phyloP scores from a whole-genome alignment of 441 rosid species.

The Adansonia madagascariensis region DNA sequence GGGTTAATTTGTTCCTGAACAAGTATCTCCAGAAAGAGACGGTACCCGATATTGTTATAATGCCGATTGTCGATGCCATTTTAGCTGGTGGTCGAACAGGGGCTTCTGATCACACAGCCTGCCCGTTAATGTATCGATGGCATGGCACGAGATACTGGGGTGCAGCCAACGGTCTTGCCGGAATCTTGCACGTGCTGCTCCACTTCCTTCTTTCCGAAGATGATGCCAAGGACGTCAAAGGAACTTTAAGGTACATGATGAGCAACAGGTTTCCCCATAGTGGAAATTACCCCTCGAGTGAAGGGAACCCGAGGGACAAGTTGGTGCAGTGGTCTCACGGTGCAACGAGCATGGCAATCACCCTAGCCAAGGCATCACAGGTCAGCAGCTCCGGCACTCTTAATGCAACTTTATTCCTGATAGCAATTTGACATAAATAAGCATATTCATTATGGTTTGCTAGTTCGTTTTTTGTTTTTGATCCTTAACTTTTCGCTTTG shows the following conservation, averaged over 20 bases:
- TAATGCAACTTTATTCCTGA: neutral
- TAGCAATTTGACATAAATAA: neutral
- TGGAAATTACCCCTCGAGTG: conserved; percentile 84
- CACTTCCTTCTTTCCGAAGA: conserved; percentile 65
- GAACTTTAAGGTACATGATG: conserved; percentile 82
- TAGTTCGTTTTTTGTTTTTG: neutral
- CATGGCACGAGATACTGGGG: conserved; percentile 94
- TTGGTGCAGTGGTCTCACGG: conserved; percentile 91
- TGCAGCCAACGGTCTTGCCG: conserved; percentile 87
- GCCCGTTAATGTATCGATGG: conserved; percentile 91
- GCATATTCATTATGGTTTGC: no score
- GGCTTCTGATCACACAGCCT: conserved; percentile 62
- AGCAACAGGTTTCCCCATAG: conserved; percentile 72
- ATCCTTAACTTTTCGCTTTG: neutral
- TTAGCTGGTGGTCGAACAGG: conserved; percentile 86
- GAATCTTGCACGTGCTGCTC: conserved; percentile 75
- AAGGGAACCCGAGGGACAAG: conserved; percentile 82
- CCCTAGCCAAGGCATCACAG: conserved; percentile 77
- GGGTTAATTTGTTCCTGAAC: conserved; percentile 77
- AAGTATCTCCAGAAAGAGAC: conserved; percentile 62
- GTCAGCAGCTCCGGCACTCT: conserved; percentile 31
- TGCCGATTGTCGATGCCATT: conserved; percentile 73
- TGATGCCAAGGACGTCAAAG: conserved; percentile 64
- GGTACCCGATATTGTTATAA: conserved; percentile 47
- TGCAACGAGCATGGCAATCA: conserved; percentile 70